phyloP scores from a whole-genome alignment of 164 flowering plant species.

The Magnolia kwangsiensis region DNA sequence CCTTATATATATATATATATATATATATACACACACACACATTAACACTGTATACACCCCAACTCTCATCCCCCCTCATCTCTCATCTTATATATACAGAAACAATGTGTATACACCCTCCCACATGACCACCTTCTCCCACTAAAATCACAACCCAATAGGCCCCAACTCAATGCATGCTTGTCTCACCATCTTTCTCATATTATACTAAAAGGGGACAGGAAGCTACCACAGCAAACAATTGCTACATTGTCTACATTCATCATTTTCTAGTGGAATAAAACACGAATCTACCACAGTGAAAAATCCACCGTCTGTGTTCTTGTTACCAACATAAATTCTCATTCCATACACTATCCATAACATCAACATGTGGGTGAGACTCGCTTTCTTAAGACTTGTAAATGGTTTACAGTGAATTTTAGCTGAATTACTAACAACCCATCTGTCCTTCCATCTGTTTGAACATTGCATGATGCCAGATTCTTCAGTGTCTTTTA shows the following conservation, averaged over 20 bases:
- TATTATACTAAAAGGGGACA: background rate
- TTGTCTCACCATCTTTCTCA: slow-evolving; percentile 5
- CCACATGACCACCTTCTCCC: background rate
- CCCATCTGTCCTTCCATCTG: background rate
- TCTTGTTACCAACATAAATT: background rate
- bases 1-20: background rate
- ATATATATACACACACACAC: background rate
- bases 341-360: background rate
- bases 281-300: slow-evolving; percentile 8
- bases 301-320: background rate
- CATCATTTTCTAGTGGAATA: background rate
- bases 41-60: background rate
- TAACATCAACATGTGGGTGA: slow-evolving; percentile 31
- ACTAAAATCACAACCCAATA: slow-evolving; percentile 1
- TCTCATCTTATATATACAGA: background rate
- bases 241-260: background rate
- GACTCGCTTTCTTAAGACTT: background rate
- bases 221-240: no score
- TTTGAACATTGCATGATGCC: background rate
- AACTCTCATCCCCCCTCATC: background rate
- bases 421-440: background rate
- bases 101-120: background rate
- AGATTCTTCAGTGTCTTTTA: slow-evolving; percentile 25
- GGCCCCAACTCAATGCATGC: background rate
- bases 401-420: background rate